Conservation (phyloP, 73 alveolate species). For the Paramecium sonneborni region DNA sequence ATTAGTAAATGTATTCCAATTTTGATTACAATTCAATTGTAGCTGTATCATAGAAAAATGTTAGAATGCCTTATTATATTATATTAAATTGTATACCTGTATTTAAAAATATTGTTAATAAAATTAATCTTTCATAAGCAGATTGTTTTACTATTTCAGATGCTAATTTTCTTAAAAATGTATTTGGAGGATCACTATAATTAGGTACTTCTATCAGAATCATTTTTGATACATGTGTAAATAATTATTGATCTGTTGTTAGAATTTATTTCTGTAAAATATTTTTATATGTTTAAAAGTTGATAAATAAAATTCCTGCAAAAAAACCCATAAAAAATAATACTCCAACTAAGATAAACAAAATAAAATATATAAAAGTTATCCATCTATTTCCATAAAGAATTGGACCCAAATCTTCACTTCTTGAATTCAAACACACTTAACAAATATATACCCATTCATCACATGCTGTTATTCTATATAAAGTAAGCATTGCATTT, state of each 20-base stretch:
- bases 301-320: slow-evolving; percentile 13
- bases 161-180: background rate
- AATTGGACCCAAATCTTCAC: slow-evolving; percentile 32
- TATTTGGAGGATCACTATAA: slow-evolving; percentile 37
- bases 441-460: background rate
- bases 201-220: slow-evolving; percentile 1
- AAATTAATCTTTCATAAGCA: background rate
- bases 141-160: background rate
- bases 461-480: background rate
- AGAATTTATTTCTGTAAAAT: background rate
- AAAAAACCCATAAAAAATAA: slow-evolving; percentile 43
- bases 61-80: background rate
- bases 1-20: background rate
- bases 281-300: background rate
- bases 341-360: background rate
- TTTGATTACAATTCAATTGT: background rate
- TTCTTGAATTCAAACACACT: slow-evolving; percentile 12
- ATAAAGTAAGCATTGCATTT: slow-evolving; percentile 29
- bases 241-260: slow-evolving; percentile 2
- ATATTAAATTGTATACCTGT: background rate
- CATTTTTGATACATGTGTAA: background rate
- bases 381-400: slow-evolving; percentile 25
- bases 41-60: background rate
- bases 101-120: background rate
- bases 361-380: slow-evolving; percentile 3